Evolutionary conservation across 805 yeast genomes (phyloP), one percentile per base, ranked within the genome.

Genomic region (Brettanomyces sp.): DNA sequence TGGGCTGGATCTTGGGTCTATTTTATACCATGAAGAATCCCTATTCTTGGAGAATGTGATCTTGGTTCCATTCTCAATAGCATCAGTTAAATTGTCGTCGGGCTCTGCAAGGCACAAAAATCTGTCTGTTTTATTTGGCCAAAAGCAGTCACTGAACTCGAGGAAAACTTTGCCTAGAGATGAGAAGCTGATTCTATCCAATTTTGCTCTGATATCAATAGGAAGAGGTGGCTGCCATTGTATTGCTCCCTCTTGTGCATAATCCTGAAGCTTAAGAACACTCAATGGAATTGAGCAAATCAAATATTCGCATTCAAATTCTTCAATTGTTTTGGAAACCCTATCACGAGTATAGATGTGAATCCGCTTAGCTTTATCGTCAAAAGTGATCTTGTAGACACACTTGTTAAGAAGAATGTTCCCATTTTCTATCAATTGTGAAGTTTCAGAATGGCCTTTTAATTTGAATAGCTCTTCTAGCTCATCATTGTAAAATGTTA

Each of bases 281-380:
- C 79, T 72, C 48, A 71, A 66, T 2, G 82, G 82, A 5, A 72
- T 72, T 0, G 80, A 67, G 12, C 75, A 72, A 12, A 77, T 59
- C 24, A 74, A 44, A 52, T 74, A 73, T 36, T 74, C 68, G 45
- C 64, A 56, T 5, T 45, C 46, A 42, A 47, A 64, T 0, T 9
- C 34, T 23, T 49, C 53, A 3, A 41, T 28, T 18, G 51, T 40
- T 8, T 50, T 49, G 1, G 38, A 24, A 13, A 13, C 34, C 3
- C 22, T 24, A 38, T 50, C 45, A 21, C 47, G 55, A 12, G 51
- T 50, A 4, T 34, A 43, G n/a, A 62, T 57, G 22, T 49, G 45
- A 11, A 62, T 57, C 24, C 48, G 42, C 18, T 52, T 52, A 5
- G 47, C 49, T 2, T 9, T 5, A 18, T 41, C 38, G 44, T 58